Base-by-base conservation (phyloP, 306 rosid species). In the Begonia loranthoides region DNA sequence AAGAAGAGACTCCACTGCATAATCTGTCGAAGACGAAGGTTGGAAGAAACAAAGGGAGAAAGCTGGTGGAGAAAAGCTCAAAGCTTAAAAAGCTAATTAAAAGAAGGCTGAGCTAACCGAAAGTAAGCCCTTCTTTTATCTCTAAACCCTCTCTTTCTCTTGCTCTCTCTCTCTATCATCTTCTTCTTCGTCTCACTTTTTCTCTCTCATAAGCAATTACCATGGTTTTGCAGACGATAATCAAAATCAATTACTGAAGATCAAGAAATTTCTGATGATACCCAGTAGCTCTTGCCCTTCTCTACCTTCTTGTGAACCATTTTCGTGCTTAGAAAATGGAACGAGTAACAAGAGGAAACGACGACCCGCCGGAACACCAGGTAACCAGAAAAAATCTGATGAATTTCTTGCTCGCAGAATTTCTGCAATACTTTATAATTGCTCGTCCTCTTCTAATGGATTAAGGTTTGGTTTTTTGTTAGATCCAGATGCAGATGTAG, bases 401-500 rank as follows among this genome's bases (percentile, higher is more conserved):
- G 36, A 28, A 7, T 7, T 28, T 28, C 36, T 19, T 19, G 8
- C 1, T 28, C 9, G 36, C 36, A 28, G 36, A 28, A 28, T 13
- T 40, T 15, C 9, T 15, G 14, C 4, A 41, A 41, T 41, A 9
- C 10, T 9, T 12, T 9, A 41, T 41, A 41, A 41, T 41, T 6
- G 13, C 10, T 41, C 1, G 0, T 43, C 47, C 6, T 43, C 4
- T 43, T 10, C 47, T 43, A 43, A 43, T 10, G 47, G 7, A 43
- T 10, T 43, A 6, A 11, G 47, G 3, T 5, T 43, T 43, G 15
- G 13, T 43, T 43, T 43, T 41, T n/a, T 16, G 15, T 15, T 19
- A n/a, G 97, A 90, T 90, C 99, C 99, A 24, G 99, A 90, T 65
- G 99, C 99, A 16, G 99, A 90, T 57, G 99, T 90, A 62, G 99